Evolutionary conservation across 495 filamentous ascomycete species (phyloP).

Genomic region (Sordaria brevicollis): DNA sequence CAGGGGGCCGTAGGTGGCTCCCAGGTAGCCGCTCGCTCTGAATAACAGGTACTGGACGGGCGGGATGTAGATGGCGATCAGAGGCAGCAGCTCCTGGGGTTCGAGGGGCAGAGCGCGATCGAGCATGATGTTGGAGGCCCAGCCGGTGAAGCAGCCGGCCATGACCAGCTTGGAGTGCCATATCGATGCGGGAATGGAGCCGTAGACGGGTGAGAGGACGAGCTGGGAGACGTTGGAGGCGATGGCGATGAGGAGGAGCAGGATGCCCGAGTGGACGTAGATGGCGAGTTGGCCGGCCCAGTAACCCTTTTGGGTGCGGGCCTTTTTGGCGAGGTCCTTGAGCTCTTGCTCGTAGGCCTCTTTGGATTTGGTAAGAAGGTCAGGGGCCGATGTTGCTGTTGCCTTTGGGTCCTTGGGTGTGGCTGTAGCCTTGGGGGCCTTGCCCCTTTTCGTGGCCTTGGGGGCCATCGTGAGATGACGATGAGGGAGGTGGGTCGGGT

Average conservation of each 20-base stretch:
- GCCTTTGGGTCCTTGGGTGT: background rate
- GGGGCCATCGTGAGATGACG: background rate
- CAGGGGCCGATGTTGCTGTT: background rate
- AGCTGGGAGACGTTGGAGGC: conserved; percentile 66
- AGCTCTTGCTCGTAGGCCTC: conserved; percentile 43
- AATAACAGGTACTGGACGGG: conserved; percentile 58
- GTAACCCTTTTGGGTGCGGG: conserved; percentile 29
- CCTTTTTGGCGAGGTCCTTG: conserved; percentile 37
- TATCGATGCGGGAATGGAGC: conserved; percentile 60
- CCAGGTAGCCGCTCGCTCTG: conserved; percentile 50
- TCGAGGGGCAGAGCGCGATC: conserved; percentile 29
- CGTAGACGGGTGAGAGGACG: conserved; percentile 76
- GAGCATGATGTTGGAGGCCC: conserved; percentile 45
- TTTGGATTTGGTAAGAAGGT: background rate
- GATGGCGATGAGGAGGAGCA: conserved; percentile 60
- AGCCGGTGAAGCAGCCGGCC: conserved; percentile 51
- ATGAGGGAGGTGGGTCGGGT: background rate
- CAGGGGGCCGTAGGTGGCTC: conserved; percentile 59
- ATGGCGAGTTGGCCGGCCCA: conserved; percentile 27
- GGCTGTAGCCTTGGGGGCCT: background rate
- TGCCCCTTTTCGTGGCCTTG: background rate
- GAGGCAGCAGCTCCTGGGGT: conserved; percentile 66
- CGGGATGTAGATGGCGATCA: conserved; percentile 66
- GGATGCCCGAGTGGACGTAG: conserved; percentile 25
- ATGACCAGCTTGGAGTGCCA: conserved; percentile 60